Percentiles rank a stretch among this genome's conserved stretches.
These are phyloP conservation scores for Chrysosporium queenslandicum DNA, from an alignment of 2,329 filamentous ascomycete genomes.

Conservation along the genomic window DNA sequence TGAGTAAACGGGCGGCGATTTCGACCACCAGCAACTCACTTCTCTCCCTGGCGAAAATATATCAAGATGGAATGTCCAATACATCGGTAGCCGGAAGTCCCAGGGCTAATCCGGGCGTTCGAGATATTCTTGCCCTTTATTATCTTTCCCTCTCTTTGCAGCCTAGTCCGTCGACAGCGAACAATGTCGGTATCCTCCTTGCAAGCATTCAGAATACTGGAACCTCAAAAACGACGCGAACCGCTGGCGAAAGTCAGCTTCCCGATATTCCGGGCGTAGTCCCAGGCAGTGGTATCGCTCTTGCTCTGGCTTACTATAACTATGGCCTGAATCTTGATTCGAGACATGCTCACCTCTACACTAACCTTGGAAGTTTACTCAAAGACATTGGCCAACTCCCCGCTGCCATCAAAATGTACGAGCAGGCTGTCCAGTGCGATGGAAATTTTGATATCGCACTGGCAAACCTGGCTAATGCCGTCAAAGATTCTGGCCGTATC, in stretches of 20 bases:
- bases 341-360: slow-evolving; percentile 90
- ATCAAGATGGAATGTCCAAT: slow-evolving; percentile 87
- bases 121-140: slow-evolving; percentile 88
- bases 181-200: slow-evolving; percentile 95
- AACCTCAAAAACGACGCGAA: slow-evolving; percentile 32
- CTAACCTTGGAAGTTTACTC: slow-evolving; percentile 84
- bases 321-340: slow-evolving; percentile 81
- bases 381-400: slow-evolving; percentile 94
- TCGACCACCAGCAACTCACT: slow-evolving; percentile 94
- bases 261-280: slow-evolving; percentile 63
- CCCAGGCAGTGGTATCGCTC: slow-evolving; percentile 74
- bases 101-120: slow-evolving; percentile 62
- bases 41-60: slow-evolving; percentile 90
- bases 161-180: slow-evolving; percentile 92
- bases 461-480: slow-evolving; percentile 91
- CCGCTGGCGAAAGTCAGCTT: slow-evolving; percentile 32
- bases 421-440: slow-evolving; percentile 84
- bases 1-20: slow-evolving; percentile 66
- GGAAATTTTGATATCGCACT: slow-evolving; percentile 93
- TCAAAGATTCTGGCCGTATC: slow-evolving; percentile 90
- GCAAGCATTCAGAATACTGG: slow-evolving; percentile 74
- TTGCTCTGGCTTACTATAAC: slow-evolving; percentile 89
- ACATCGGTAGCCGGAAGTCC: slow-evolving; percentile 48
- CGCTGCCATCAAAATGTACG: slow-evolving; percentile 92
- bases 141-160: slow-evolving; percentile 91